Evolutionary conservation across 495 filamentous ascomycete species (phyloP), one percentile per base, ranked within the genome.

Genomic region (Cryomyces antarcticus): DNA sequence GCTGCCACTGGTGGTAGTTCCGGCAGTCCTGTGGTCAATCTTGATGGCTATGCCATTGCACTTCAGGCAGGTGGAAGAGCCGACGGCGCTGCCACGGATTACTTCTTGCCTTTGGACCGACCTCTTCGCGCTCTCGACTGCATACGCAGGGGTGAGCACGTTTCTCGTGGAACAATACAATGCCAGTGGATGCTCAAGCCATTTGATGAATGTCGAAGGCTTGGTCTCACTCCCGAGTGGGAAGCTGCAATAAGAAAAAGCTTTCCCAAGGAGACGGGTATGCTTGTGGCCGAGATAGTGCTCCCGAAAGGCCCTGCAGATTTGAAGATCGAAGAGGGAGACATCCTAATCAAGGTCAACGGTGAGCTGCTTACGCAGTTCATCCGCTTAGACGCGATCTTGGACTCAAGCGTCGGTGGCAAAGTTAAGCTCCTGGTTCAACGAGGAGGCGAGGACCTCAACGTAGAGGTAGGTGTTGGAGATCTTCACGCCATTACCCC

Each of bases 141-240:
- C 56, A 80, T 99, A 39, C 80, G 76, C 53, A 69, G 76, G 42
- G 76, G 72, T 28, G 69, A 72, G 47, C 73, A 73, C 5, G 75
- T 99, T 40, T 73, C 78, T 31, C 69, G 89, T 49, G 89, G 89
- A 30, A 93, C 88, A n/a, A 95, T 99, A 38, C 89, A 99, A 53
- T 87, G 82, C 31, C 92, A 96, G 58, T 99, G 93, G 79, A 67
- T 95, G 9, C 71, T 95, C 43, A 94, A 93, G 56, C 85, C 89
- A 0, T 99, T 99, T 52, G 89, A 99, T 53, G 89, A 99, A 58
- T 96, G 92, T 59, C 78, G 87, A 31, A 73, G 89, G 48, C 67
- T 99, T 5, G 89, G 89, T 11, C 67, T 99, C 42, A 78, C 71
- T 2, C 69, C 82, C 0, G 72, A 87, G 46, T 93, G 82, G 78